Evolutionary conservation across 2,329 filamentous ascomycete species (phyloP).

Genomic region (Xylariaceae sp.): DNA sequence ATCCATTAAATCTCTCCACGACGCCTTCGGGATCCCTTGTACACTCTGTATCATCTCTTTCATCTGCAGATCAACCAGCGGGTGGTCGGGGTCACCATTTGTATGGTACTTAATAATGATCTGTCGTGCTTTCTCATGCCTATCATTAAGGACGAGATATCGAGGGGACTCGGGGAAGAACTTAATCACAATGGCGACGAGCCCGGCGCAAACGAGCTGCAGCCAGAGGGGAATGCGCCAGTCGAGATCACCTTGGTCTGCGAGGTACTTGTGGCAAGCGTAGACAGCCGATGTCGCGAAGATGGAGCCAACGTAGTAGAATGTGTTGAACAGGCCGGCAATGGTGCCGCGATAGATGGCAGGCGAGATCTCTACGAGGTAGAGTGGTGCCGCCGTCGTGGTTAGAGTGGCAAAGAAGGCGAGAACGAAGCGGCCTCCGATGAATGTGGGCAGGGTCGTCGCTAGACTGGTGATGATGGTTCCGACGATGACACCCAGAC

Average conservation of each 20-base stretch:
- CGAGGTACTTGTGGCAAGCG: conserved; percentile 29
- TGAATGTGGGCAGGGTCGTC: conserved; percentile 42
- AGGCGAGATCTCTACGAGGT: conserved; percentile 56
- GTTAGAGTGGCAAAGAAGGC: conserved; percentile 53
- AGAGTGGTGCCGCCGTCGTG: conserved; percentile 52
- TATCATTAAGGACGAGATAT: conserved; percentile 33
- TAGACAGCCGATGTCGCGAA: conserved; percentile 32
- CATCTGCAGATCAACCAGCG: conserved; percentile 39
- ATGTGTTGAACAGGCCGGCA: conserved; percentile 48
- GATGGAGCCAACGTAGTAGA: conserved; percentile 37
- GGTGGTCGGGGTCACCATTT: conserved; percentile 37
- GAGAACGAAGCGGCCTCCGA: conserved; percentile 46
- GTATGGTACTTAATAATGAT: conserved; percentile 39
- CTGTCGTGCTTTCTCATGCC: conserved; percentile 33
- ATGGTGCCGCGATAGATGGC: conserved; percentile 53
- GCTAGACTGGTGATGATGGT: conserved; percentile 46
- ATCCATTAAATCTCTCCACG: conserved; percentile 36
- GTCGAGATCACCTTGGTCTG: conserved; percentile 27
- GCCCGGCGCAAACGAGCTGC: conserved; percentile 32
- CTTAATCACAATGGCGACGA: conserved; percentile 30
- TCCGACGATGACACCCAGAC: conserved; percentile 44
- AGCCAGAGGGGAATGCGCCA: conserved; percentile 35
- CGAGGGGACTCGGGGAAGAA: conserved; percentile 36
- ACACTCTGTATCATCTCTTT: conserved; percentile 37
- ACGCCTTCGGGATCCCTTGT: conserved; percentile 31